Base-by-base conservation (phyloP, 345 rosid species). In the Gossypium rotundifolium region DNA sequence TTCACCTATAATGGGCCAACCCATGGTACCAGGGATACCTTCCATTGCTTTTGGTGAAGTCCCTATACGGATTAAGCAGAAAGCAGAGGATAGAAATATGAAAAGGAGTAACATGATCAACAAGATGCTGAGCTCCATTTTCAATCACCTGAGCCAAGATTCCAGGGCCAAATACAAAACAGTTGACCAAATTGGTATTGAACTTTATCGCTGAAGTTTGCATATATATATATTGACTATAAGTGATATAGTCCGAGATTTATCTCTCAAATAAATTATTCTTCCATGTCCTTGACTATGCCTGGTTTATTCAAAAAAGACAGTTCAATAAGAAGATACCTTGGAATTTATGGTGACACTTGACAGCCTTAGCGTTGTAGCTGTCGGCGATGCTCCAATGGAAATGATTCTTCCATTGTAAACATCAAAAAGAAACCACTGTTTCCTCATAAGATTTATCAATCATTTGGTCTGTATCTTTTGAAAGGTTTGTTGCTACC, bases 1-100 rank as follows among this genome's bases (percentile, higher is more conserved):
- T 80, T 89, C 91, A 1, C 94, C 90, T 4, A 87, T 52, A 11
- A 86, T 3, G 0, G 91, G 94, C 94, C 87, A 88, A 10, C 94
- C 90, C 67, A 86, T 71, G 82, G 76, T 79, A 13, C 94, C 90
- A 0, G 90, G 94, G 42, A 86, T 85, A 22, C 42, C 78, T 76
- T 88, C 89, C 89, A 86, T 88, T 27, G 68, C 88, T 74, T 83
- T 81, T 25, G 90, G 90, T 14, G 88, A 84, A 77, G 75, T 74
- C 80, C 84, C 63, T 70, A 66, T 74, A 12, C 61, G 80, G 74
- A 75, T 52, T 75, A 79, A 71, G 75, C 42, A 60, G 23, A 78
- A 72, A 53, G 71, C 77, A 16, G 83, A 80, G 17, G 74, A n/a
- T 4, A 79, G 44, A 58, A 79, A 79, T 51, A 73, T 29, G 73